Evolutionary conservation across 495 filamentous ascomycete genomes (phyloP), one percentile per base, ranked within the genome.

Genomic region (Aspergillus kassunensis): DNA sequence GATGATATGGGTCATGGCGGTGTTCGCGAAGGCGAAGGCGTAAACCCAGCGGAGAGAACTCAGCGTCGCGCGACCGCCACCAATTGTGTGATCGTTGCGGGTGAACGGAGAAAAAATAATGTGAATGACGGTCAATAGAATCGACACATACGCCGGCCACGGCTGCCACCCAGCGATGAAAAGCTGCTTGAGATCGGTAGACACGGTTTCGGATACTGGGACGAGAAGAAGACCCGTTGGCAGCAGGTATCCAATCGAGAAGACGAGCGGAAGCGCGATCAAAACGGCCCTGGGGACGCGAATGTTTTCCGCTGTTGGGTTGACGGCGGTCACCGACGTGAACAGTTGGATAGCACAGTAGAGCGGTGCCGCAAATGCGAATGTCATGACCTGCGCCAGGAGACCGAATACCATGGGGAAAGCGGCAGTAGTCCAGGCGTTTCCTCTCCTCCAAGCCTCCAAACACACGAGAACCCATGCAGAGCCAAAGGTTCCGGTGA

Each of bases 161-260:
- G 70, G 65, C 52, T 84, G 80, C 82, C 82, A 85, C 43, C 80
- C 39, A 0, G 82, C 79, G 43, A 84, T 78, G 53, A 75, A 71
- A 25, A 67, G 66, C 46, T 85, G 82, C 55, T 85, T 85, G 16
- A 68, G 67, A 40, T 75, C 69, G 8, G 70, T 62, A 5, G 59
- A 60, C 16, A 82, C 59, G 3, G 70, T 13, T 1, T 64, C 63
- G 1, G 81, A 76, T 1, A 72, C 61, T 1, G 81, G 81, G 20
- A 82, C 54, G n/a, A 71, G 58, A 71, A 83, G 75, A 15, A 78
- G 58, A 23, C 77, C 54, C 8, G 70, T 67, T 7, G 82, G 83
- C 1, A 80, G 49, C 43, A 81, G 55, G 53, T 72, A 82, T 4
- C 73, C 77, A 8, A 85, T 23, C 0, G 68, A 55, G 20, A 82